These are phyloP conservation scores for Brachypodium distachyon DNA, from an alignment of 202 grass and related monocot species.

Conservation along the genomic window DNA sequence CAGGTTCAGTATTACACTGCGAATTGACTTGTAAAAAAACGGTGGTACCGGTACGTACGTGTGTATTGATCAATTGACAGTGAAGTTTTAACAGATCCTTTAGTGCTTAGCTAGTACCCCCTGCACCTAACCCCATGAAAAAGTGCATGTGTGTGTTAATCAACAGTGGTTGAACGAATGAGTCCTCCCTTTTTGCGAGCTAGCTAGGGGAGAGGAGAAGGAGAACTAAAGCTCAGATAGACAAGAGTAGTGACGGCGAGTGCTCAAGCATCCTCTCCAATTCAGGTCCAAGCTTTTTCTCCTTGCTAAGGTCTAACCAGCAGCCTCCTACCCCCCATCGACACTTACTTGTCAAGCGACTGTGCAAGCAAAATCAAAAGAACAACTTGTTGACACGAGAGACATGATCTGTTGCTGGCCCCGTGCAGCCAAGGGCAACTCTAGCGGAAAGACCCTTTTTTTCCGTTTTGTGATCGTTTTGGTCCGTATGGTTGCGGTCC, in stretches of 20 bases:
- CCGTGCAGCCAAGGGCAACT: too few species aligned
- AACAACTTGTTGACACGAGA: background rate
- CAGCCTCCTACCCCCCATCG: background rate
- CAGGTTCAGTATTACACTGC: background rate
- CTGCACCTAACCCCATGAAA: background rate
- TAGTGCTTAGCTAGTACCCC: background rate
- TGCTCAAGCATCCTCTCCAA: background rate
- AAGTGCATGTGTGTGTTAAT: conserved; percentile 23
- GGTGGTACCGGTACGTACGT: too few species aligned
- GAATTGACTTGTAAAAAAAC: background rate
- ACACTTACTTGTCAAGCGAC: conserved; percentile 34
- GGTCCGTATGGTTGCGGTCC: too few species aligned
- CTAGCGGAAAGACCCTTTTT: too few species aligned
- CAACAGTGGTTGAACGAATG: conserved; percentile 22
- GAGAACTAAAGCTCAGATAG: background rate
- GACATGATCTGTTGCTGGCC: background rate
- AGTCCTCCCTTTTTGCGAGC: background rate
- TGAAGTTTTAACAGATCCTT: background rate
- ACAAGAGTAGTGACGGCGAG: background rate
- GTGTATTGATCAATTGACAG: background rate
- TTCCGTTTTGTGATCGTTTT: too few species aligned
- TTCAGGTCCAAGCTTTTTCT: background rate
- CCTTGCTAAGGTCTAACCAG: background rate
- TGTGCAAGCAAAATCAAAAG: background rate
- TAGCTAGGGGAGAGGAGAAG: background rate